Evolutionary conservation across 345 rosid species (phyloP).

Genomic region (Xanthoceras sorbifolium): DNA sequence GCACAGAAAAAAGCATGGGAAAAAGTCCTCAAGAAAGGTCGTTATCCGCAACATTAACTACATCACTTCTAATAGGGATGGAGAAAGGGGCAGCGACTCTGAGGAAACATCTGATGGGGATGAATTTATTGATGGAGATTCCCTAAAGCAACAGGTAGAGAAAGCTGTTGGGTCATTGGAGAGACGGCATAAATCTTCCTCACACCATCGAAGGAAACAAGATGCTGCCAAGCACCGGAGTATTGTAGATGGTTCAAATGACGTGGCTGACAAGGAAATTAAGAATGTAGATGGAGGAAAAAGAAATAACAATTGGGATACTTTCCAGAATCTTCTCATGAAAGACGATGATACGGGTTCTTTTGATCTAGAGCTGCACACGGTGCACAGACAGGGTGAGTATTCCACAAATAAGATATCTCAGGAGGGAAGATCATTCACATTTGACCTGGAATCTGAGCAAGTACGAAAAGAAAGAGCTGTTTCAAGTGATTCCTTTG

Average conservation of each 20-base stretch:
- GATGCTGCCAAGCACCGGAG: conserved; percentile 34
- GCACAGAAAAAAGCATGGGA: conserved; percentile 59
- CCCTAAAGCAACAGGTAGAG: conserved; percentile 78
- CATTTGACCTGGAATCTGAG: conserved; percentile 42
- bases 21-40: conserved; percentile 80
- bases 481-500: conserved; percentile 60
- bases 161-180: conserved; percentile 83
- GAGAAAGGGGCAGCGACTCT: conserved; percentile 49
- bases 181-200: conserved; percentile 59
- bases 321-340: conserved; percentile 84
- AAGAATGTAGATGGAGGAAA: conserved; percentile 29
- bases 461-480: conserved; percentile 43
- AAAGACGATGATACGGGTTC: conserved; percentile 53
- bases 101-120: conserved; percentile 67
- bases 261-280: conserved; percentile 37
- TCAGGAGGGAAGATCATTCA: conserved; percentile 32
- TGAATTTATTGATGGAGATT: conserved; percentile 61
- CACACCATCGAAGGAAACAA: conserved; percentile 54
- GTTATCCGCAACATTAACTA: conserved; percentile 95
- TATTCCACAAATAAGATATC: conserved; percentile 32
- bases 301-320: conserved; percentile 69
- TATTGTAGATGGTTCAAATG: conserved; percentile 16
- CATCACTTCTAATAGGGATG: conserved; percentile 80
- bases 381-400: conserved; percentile 42
- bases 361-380: conserved; percentile 14